Evolutionary conservation across 1,284 basidiomycete genomes (phyloP), one percentile per base, ranked within the genome.

Genomic region (Trichosporon sp.): DNA sequence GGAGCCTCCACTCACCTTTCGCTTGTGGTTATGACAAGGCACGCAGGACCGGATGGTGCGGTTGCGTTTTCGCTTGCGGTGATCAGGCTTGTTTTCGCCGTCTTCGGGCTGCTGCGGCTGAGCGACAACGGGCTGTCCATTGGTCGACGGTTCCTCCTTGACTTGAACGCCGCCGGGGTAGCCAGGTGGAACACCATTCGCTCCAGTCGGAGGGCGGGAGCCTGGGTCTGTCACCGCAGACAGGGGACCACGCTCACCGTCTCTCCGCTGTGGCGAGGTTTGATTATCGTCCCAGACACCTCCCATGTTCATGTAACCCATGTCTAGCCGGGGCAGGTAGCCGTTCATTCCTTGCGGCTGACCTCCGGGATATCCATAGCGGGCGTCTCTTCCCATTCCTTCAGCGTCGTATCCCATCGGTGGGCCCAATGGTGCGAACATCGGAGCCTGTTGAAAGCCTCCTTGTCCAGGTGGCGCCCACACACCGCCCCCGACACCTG

Each of bases 1-100:
- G 10, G 8, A 51, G 11, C 1, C 26, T 35, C 63, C 43, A 81
- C 87, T 73, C 73, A 93, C 92, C 88, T 94, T 95, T 78, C 93
- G 87, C 85, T 95, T 95, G 70, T 93, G 94, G 66, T 92, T 93
- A 83, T 95, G 93, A 84, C 93, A 96, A 78, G 94, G 94, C 70
- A 96, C 87, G 81, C 93, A 96, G 26, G 88, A 89, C 85, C 94
- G 91, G 6, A 93, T 94, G 51, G 92, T 94, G 79, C 93, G 87
- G 85, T 96, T 95, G 78, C 93, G 88, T 79, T 93, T 88, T 71
- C 87, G 83, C 74, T 88, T 88, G 70, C 87, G 84, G 73, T 88
- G 87, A 75, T 88, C 87, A 48, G 85, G 81, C 67, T 86, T 81
- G 46, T 77, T 77, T 10, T 81, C 78, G 1, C 66, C 70, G 7